These are phyloP conservation scores for Spathaspora arborariae DNA, from an alignment of 805 yeast species.

Conservation along the genomic window DNA sequence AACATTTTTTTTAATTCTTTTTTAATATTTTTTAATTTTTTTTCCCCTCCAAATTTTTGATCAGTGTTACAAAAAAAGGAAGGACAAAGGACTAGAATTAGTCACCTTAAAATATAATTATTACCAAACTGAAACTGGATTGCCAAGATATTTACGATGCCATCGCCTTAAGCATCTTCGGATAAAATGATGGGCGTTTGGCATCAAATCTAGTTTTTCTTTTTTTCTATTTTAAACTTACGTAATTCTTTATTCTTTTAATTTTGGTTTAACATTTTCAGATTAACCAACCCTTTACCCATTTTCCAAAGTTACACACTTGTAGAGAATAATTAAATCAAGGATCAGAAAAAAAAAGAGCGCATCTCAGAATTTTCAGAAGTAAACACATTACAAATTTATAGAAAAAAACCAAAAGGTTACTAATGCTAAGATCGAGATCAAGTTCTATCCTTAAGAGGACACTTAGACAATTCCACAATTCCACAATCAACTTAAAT, in stretches of 20 bases:
- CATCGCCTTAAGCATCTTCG: not conserved
- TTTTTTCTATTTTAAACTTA: not conserved
- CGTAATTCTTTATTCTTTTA: not conserved
- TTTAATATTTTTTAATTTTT: too few species aligned
- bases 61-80: not conserved
- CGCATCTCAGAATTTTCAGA: not conserved
- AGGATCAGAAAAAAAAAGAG: not conserved
- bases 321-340: not conserved
- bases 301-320: not conserved
- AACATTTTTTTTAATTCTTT: too few species aligned
- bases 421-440: not conserved
- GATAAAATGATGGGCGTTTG: not conserved
- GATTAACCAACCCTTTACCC: not conserved
- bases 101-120: not conserved
- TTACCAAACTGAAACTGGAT: not conserved
- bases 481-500: constrained; percentile 14
- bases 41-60: not conserved
- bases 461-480: constrained; percentile 6
- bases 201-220: not conserved
- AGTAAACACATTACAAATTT: too few species aligned
- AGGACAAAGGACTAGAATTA: not conserved
- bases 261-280: not conserved
- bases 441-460: constrained; percentile 1
- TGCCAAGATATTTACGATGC: not conserved
- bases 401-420: not conserved